A percentile compares a stretch with the other conserved stretches of the same genome.
phyloP scores from a whole-genome alignment of 2,329 filamentous ascomycete species.

The Periglandula ipomoeae region DNA sequence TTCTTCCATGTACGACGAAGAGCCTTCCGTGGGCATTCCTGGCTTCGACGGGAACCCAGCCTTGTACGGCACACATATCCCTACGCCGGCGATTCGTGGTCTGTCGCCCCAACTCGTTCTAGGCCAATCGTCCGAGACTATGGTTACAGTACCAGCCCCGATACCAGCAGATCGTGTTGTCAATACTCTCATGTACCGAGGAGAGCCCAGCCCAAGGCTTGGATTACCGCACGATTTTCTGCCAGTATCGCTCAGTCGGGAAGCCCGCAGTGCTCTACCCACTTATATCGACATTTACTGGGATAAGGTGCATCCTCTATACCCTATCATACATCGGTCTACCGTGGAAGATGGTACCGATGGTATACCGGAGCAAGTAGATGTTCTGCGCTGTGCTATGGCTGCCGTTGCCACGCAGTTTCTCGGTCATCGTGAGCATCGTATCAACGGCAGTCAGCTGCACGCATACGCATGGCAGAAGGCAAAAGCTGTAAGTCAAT shows the following conservation, averaged over 20 bases:
- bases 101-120: slow-evolving; percentile 37
- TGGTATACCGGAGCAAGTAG: slow-evolving; percentile 23
- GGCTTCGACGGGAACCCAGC: slow-evolving; percentile 22
- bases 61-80: slow-evolving; percentile 27
- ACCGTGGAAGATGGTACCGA: slow-evolving; percentile 30
- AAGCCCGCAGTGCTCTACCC: slow-evolving; percentile 35
- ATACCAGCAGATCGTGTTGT: slow-evolving; percentile 24
- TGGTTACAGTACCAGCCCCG: slow-evolving; percentile 36
- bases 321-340: slow-evolving; percentile 41
- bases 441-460: slow-evolving; percentile 38
- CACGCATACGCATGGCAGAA: slow-evolving; percentile 43
- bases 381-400: slow-evolving; percentile 44
- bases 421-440: slow-evolving; percentile 38
- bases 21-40: slow-evolving; percentile 21
- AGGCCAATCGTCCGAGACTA: slow-evolving; percentile 37
- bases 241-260: slow-evolving; percentile 27
- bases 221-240: slow-evolving; percentile 17
- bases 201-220: slow-evolving; percentile 32
- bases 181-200: slow-evolving; percentile 27
- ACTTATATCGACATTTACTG: slow-evolving; percentile 44
- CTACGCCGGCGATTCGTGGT: slow-evolving; percentile 37
- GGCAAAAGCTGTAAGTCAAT: slow-evolving; percentile 37
- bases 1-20: slow-evolving; percentile 22
- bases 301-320: slow-evolving; percentile 37
- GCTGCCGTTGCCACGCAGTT: slow-evolving; percentile 47